These are phyloP conservation scores for Sindora glabra DNA, from an alignment of 306 rosid species.

Conservation along the genomic window DNA sequence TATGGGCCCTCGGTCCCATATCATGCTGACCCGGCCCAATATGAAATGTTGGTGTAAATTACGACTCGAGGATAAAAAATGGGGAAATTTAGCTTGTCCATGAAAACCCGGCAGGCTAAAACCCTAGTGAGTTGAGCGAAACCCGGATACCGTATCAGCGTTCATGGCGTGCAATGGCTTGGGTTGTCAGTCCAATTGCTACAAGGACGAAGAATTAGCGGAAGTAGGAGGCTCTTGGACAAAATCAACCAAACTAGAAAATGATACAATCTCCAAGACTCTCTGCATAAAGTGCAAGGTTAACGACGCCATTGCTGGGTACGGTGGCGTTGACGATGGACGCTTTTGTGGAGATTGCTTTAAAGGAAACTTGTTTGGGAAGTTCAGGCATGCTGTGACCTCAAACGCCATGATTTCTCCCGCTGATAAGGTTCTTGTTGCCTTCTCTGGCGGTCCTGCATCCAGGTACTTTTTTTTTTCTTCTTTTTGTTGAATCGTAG, in stretches of 20 bases:
- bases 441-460: slow-evolving; percentile 92
- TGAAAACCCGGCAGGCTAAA: too few species aligned
- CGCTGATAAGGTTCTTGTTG: slow-evolving; percentile 75
- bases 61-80: too few species aligned
- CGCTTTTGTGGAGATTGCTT: slow-evolving; percentile 77
- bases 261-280: slow-evolving; percentile 14
- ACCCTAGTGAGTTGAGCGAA: slow-evolving; percentile 6
- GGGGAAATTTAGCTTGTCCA: too few species aligned
- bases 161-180: slow-evolving; percentile 76
- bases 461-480: slow-evolving; percentile 47
- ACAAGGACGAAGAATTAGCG: slow-evolving; percentile 38
- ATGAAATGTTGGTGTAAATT: too few species aligned
- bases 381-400: slow-evolving; percentile 75
- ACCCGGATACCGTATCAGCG: background rate
- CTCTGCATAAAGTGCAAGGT: slow-evolving; percentile 75
- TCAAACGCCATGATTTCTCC: slow-evolving; percentile 87
- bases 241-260: background rate
- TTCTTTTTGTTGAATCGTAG: background rate
- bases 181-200: slow-evolving; percentile 67
- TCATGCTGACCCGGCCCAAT: too few species aligned
- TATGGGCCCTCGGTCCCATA: too few species aligned
- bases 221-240: background rate
- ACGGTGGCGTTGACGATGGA: slow-evolving; percentile 47
- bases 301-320: slow-evolving; percentile 49
- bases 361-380: slow-evolving; percentile 56